Base-by-base conservation (phyloP, 129 eudicot species). In the Ambrosia artemisiifolia region DNA sequence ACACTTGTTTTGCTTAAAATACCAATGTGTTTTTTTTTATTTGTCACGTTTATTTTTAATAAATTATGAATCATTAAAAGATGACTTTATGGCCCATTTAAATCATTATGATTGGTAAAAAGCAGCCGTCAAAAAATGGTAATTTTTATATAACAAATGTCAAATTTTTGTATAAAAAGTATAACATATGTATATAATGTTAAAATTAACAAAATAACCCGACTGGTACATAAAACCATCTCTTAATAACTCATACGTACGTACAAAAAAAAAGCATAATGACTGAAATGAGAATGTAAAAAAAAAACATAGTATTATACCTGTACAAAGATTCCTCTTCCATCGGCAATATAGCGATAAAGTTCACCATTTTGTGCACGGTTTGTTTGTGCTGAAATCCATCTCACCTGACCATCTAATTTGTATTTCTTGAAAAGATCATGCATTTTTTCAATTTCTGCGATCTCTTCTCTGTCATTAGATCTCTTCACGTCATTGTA, bases 371-470 rank as follows among this genome's bases (percentile, higher is more conserved):
- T 95, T 59, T 85, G 91, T 46, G 88, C 90, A 47, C 91, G 73
- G 69, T 95, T 88, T 7, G 96, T 95, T 76, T 95, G 99, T 43
- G 97, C 81, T 40, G 91, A 61, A 71, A 95, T 86, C 97, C 97
- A 95, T 33, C 97, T 69, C 33, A 95, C 68, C 51, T 95, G 97
- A 35, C 99, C 99, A 64, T 85, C 81, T 73, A 91, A 70, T 17
- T 86, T 81, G 66, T 90, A 86, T 77, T 86, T 72, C 65, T 88
- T 80, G 6, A 86, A 81, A 35, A 95, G 91, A 30, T 68, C 59
- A 60, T 95, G 97, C 99, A 95, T 95, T 80, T 83, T 95, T 79
- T 95, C 96, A 35, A 95, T 95, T 78, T 95, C 99, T 46, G 78
- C 72, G 75, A 86, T 86, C 73, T 95, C 99, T 85, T 90, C 97